phyloP scores from a whole-genome alignment of 352 stramenopile species.

The Phytophthora rubi region DNA sequence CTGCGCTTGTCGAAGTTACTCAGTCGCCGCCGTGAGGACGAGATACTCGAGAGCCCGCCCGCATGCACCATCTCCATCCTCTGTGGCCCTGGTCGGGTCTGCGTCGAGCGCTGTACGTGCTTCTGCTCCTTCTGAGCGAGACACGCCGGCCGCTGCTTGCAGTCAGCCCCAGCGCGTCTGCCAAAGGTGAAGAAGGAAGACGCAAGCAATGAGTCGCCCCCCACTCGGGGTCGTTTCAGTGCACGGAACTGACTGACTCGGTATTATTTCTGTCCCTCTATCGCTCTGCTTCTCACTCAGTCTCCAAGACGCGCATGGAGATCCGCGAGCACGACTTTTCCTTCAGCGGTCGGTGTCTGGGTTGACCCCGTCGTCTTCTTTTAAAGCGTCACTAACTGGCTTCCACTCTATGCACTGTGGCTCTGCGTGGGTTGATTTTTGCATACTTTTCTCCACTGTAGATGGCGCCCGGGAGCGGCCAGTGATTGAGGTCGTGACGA shows the following conservation, averaged over 20 bases:
- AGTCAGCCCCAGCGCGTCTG: conserved; percentile 24
- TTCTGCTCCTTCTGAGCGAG: conserved; percentile 38
- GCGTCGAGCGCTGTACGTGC: conserved; percentile 36
- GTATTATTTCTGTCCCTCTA: conserved; percentile 15
- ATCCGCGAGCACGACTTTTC: conserved; percentile 75
- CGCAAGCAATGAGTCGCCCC: background rate
- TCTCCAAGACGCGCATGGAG: conserved; percentile 48
- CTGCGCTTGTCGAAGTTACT: conserved; percentile 6
- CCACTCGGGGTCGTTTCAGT: conserved; percentile 30
- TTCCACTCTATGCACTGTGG: conserved; percentile 1
- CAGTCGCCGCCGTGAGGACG: background rate
- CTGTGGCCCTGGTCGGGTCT: conserved; percentile 17
- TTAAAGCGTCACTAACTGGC: conserved; percentile 29
- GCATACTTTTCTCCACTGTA: conserved; percentile 20
- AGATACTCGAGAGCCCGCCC: background rate
- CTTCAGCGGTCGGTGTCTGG: conserved; percentile 52
- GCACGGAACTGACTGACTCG: conserved; percentile 1
- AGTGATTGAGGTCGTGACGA: conserved; percentile 55
- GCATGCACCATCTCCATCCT: conserved; percentile 5
- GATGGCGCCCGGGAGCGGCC: conserved; percentile 48
- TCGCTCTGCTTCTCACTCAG: conserved; percentile 16
- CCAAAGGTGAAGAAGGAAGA: conserved; percentile 26
- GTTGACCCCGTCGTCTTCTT: conserved; percentile 12
- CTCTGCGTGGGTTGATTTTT: conserved; percentile 29
- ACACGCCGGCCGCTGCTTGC: conserved; percentile 32